Evolutionary conservation across 1,284 basidiomycete genomes (phyloP), one percentile per base, ranked within the genome.

Genomic region (Apiotrichum akiyoshidainum): DNA sequence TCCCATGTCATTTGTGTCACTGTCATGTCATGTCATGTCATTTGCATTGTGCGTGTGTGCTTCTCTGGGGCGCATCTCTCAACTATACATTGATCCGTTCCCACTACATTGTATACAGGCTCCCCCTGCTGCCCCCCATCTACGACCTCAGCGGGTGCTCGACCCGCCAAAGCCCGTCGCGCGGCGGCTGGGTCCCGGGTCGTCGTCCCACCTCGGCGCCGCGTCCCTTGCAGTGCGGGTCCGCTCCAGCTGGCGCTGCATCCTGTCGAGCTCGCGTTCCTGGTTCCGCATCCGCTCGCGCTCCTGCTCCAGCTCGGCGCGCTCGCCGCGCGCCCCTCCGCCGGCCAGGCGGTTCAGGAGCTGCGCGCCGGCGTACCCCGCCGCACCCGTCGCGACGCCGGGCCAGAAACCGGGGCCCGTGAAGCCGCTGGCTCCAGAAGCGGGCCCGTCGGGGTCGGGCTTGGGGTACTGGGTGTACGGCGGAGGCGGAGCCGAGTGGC

Each of bases 321-420:
- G 31, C 11, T 19, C 42, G 16, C 52, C 19, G 21, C 48, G 5
- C 3, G 26, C 11, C 5, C n/a, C 13, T n/a, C 46, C n/a, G 19
- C 45, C 33, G 2, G 46, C 49, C 9, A 42, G 11, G 35, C 60
- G 50, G 46, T 61, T 61, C 17, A 44, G 49, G 19, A 86, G 68
- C 64, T 85, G 83, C 21, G 83, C 82, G 0, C 26, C 26, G 3
- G 26, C 26, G 7, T 31, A 31, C 26, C 84, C 87, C 0, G 87
- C 72, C 41, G 85, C 86, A 9, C 88, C 90, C 1, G 87, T 69
- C 1, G 83, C 82, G 13, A 87, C 83, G 16, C 91, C 90, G 0
- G 86, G 86, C 87, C 86, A 91, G 72, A 92, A 92, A 2, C 89
- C 90, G 5, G 87, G 87, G 80, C 84, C 85, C 5, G 39, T 31